These are phyloP conservation scores for Pythium diclinum DNA, from an alignment of 352 stramenopile genomes.

Conservation along the genomic window DNA sequence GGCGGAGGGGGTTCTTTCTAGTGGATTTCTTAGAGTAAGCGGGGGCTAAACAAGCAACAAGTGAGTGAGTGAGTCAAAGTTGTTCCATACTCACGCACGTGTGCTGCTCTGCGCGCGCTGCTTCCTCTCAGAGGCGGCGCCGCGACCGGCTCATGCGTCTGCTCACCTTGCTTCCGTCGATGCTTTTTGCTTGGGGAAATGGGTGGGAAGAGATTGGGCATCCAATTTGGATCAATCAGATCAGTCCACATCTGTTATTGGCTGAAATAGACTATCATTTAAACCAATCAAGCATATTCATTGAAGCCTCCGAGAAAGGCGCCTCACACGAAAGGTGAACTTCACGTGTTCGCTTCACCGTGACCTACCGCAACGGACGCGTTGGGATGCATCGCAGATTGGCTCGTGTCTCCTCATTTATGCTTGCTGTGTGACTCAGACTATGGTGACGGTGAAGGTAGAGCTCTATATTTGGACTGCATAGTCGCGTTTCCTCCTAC, in stretches of 20 bases:
- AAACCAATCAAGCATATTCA: constrained; percentile 4
- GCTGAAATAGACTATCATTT: constrained; percentile 15
- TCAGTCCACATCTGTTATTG: constrained; percentile 1
- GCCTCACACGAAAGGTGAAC: too few relatives aligned
- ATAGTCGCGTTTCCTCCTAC: background rate
- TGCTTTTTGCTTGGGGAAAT: constrained; percentile 19
- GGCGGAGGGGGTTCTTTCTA: background rate
- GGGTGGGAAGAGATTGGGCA: constrained; percentile 26
- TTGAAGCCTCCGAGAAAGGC: background rate
- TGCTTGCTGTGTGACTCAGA: background rate
- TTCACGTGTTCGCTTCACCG: too few relatives aligned
- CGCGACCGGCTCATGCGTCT: background rate
- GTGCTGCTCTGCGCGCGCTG: background rate
- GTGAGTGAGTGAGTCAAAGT: background rate
- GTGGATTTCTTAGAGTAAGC: background rate
- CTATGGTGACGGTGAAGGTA: background rate
- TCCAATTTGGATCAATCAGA: constrained; percentile 22
- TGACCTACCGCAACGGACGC: too few relatives aligned
- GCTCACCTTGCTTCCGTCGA: constrained; percentile 15
- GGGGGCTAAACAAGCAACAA: background rate
- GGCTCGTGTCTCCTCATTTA: too few relatives aligned
- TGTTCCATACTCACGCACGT: background rate
- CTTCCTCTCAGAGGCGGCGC: background rate
- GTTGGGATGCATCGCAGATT: too few relatives aligned
- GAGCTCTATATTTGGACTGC: background rate